These are phyloP conservation scores for Hanseniaspora nectarophila DNA, from an alignment of 805 yeast species.

Conservation along the genomic window DNA sequence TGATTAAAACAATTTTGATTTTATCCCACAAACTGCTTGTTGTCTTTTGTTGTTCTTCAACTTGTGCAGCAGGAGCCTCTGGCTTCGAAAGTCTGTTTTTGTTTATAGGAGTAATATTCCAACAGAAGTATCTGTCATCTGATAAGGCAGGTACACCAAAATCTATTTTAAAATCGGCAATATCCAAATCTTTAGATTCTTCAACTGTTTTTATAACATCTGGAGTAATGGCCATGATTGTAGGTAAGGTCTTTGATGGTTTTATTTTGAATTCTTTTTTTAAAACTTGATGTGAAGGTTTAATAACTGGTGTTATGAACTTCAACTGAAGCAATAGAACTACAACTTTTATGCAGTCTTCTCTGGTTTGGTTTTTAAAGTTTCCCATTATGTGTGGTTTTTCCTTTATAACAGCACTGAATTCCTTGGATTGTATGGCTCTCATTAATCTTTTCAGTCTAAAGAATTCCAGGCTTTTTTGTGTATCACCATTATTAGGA, in stretches of 20 bases:
- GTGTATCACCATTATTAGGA: constrained; percentile 1
- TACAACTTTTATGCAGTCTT: constrained; percentile 29
- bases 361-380: constrained; percentile 28
- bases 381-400: constrained; percentile 39
- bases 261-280: constrained; percentile 44
- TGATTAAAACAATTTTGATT: constrained; percentile 4
- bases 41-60: not conserved
- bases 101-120: not conserved
- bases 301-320: constrained; percentile 67
- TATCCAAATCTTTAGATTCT: not conserved
- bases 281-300: constrained; percentile 58
- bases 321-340: constrained; percentile 39
- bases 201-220: not conserved
- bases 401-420: constrained; percentile 40
- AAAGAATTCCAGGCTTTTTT: constrained; percentile 58
- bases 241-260: constrained; percentile 53
- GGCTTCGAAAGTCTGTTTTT: not conserved
- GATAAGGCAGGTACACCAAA: constrained; percentile 5
- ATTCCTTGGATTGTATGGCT: constrained; percentile 64
- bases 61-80: not conserved
- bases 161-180: constrained; percentile 4
- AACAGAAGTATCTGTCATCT: constrained; percentile 11
- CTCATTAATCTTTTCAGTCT: constrained; percentile 72
- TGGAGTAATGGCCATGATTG: constrained; percentile 23
- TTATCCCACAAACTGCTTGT: constrained; percentile 32